These are phyloP conservation scores for Hypericum androsaemum DNA, from an alignment of 345 rosid species.

Conservation along the genomic window DNA sequence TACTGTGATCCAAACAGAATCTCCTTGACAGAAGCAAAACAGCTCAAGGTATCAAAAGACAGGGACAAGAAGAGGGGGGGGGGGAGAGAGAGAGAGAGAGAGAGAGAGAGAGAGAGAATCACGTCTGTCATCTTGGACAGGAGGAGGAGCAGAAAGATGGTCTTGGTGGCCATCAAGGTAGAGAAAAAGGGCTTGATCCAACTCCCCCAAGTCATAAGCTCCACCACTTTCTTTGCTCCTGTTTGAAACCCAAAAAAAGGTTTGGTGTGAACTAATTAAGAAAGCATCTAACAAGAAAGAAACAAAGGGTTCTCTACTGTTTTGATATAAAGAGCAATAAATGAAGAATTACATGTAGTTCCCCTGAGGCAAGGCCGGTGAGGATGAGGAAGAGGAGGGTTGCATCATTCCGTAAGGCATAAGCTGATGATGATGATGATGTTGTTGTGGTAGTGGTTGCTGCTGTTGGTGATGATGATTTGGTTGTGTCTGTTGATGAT, in stretches of 20 bases:
- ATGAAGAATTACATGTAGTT: background rate
- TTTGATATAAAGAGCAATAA: too few species aligned
- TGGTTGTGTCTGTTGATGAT: slow-evolving; percentile 3
- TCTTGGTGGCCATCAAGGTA: slow-evolving; percentile 57
- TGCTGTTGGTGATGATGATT: slow-evolving; percentile 19
- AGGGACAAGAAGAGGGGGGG: background rate
- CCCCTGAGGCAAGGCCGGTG: background rate
- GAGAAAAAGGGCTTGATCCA: slow-evolving; percentile 90
- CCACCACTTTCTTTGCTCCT: slow-evolving; percentile 33
- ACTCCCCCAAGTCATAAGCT: slow-evolving; percentile 70
- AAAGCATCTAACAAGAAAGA: background rate
- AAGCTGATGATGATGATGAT: slow-evolving; percentile 11
- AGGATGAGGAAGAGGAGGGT: slow-evolving; percentile 17
- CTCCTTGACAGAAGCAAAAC: slow-evolving; percentile 11
- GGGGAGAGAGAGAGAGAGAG: slow-evolving; percentile 6
- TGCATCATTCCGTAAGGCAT: slow-evolving; percentile 7
- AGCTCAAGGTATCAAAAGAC: background rate
- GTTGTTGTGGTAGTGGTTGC: slow-evolving; percentile 13
- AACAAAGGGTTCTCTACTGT: too few species aligned
- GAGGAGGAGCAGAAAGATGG: slow-evolving; percentile 10
- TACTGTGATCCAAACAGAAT: slow-evolving; percentile 41
- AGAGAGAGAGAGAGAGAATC: slow-evolving; percentile 13
- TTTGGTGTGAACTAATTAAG: background rate
- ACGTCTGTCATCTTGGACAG: slow-evolving; percentile 68
- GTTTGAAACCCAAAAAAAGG: slow-evolving; percentile 9